These are phyloP conservation scores for Pestalotiopsis sp. DNA, from an alignment of 2,329 filamentous ascomycete genomes.

Conservation along the genomic window DNA sequence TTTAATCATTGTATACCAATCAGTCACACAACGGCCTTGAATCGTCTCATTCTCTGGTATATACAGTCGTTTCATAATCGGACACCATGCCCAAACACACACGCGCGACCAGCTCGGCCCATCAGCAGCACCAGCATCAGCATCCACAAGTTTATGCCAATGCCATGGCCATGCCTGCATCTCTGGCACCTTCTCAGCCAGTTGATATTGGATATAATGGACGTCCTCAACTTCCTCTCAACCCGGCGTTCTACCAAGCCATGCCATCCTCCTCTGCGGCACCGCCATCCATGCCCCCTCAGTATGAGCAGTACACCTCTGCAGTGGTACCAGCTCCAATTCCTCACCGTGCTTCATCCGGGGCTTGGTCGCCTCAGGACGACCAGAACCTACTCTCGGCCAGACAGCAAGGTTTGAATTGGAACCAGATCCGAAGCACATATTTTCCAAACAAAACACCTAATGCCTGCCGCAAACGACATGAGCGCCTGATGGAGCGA, in stretches of 20 bases:
- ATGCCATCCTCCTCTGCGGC: constrained; percentile 35
- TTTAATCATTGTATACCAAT: constrained; percentile 27
- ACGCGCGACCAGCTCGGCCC: constrained; percentile 41
- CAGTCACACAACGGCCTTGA: constrained; percentile 15
- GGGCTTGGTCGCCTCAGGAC: constrained; percentile 74
- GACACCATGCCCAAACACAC: constrained; percentile 50
- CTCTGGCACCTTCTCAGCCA: constrained; percentile 42
- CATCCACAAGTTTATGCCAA: constrained; percentile 28
- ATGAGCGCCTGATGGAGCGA: constrained; percentile 81
- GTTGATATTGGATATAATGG: constrained; percentile 45
- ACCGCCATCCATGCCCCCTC: constrained; percentile 37
- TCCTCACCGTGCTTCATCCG: constrained; percentile 59
- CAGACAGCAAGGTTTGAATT: constrained; percentile 77
- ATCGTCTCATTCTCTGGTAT: constrained; percentile 18
- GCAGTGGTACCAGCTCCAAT: constrained; percentile 35
- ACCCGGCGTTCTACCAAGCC: constrained; percentile 41
- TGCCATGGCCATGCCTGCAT: constrained; percentile 41
- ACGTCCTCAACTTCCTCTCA: constrained; percentile 41
- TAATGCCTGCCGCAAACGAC: constrained; percentile 87
- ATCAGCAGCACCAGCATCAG: constrained; percentile 22
- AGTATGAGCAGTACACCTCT: constrained; percentile 44
- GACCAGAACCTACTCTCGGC: constrained; percentile 75
- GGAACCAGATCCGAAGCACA: constrained; percentile 76
- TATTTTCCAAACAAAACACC: constrained; percentile 79
- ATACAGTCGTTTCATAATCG: constrained; percentile 16